Base-by-base conservation (phyloP, 2,329 filamentous ascomycete species). In the Biscogniauxia sp. region DNA sequence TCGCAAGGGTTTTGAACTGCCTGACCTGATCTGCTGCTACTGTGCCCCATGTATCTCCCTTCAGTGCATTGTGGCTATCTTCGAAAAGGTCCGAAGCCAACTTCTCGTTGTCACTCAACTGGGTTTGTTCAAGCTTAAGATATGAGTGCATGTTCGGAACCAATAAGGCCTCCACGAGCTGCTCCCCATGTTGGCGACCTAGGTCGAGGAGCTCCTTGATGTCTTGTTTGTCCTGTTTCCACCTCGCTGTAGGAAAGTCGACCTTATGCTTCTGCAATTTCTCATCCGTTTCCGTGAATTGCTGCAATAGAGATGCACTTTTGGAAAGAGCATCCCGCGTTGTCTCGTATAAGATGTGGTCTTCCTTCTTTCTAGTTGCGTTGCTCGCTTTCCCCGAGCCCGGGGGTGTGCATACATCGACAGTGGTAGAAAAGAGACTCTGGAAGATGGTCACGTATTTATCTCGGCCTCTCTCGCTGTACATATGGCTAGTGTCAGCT, bases 191-290 rank as follows among this genome's bases (percentile, higher is more conserved):
- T 59, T 71, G 61, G 25, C 65, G 69, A n/a, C 75, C 73, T 37
- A 65, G 70, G 6, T 60, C 59, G 17, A 78, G 63, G 37, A 77
- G 52, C 15, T 72, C 70, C 53, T 69, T 70, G 41, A 74, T 68
- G 9, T 73, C 69, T 32, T 70, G 59, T 45, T 71, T 70, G 58
- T 78, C 76, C 54, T 74, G 63, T 58, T 72, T 68, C 75, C 75
- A 77, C 26, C 54, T 65, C 20, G 65, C 64, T 13, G 63, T 63
- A 2, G 72, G 72, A 6, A 71, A 62, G 3, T 66, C 62, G 23
- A 73, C 41, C 25, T 69, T 66, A 5, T 68, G 61, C 7, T 60
- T 58, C 56, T 68, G 62, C 13, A 71, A 64, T 32, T 64, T 66
- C 53, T 66, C 63, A 13, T 75, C 71, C 7, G 66, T 66, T 13